A percentile compares a stretch with the other conserved stretches of the same genome.
These are phyloP conservation scores for Aspergillus sp. DNA, from an alignment of 2,329 filamentous ascomycete genomes.

Conservation along the genomic window DNA sequence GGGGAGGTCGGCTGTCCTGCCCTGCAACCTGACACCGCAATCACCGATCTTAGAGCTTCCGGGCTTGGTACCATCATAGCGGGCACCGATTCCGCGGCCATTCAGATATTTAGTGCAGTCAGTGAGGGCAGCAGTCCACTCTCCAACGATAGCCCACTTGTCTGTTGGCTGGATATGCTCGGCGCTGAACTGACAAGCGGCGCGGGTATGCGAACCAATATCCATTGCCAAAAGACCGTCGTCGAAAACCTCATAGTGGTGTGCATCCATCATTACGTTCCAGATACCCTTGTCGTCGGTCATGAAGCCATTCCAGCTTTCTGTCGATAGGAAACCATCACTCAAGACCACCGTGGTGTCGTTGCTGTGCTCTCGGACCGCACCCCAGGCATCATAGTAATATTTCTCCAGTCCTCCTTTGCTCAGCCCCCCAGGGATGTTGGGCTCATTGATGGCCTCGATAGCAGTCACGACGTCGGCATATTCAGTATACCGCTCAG, in stretches of 20 bases:
- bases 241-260: slow-evolving; percentile 64
- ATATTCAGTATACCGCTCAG: slow-evolving; percentile 53
- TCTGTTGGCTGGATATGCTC: slow-evolving; percentile 49
- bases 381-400: slow-evolving; percentile 50
- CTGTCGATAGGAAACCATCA: slow-evolving; percentile 41
- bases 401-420: slow-evolving; percentile 47
- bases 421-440: slow-evolving; percentile 34
- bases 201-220: slow-evolving; percentile 50
- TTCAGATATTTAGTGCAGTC: slow-evolving; percentile 52
- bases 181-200: slow-evolving; percentile 51
- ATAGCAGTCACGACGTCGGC: slow-evolving; percentile 55
- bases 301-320: slow-evolving; percentile 59
- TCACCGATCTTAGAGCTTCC: slow-evolving; percentile 47
- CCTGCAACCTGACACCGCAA: slow-evolving; percentile 49
- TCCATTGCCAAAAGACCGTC: slow-evolving; percentile 46
- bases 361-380: slow-evolving; percentile 40
- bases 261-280: slow-evolving; percentile 60
- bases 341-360: slow-evolving; percentile 53
- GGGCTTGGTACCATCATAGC: slow-evolving; percentile 52
- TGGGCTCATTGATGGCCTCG: slow-evolving; percentile 42
- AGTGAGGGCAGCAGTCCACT: slow-evolving; percentile 66
- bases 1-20: slow-evolving; percentile 42
- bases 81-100: slow-evolving; percentile 55
- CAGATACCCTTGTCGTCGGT: slow-evolving; percentile 38
- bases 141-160: slow-evolving; percentile 64